Percentiles rank a stretch among this genome's conserved stretches.
These are phyloP conservation scores for Chenopodium quinoa DNA, from an alignment of 148 eudicot species.

Conservation along the genomic window DNA sequence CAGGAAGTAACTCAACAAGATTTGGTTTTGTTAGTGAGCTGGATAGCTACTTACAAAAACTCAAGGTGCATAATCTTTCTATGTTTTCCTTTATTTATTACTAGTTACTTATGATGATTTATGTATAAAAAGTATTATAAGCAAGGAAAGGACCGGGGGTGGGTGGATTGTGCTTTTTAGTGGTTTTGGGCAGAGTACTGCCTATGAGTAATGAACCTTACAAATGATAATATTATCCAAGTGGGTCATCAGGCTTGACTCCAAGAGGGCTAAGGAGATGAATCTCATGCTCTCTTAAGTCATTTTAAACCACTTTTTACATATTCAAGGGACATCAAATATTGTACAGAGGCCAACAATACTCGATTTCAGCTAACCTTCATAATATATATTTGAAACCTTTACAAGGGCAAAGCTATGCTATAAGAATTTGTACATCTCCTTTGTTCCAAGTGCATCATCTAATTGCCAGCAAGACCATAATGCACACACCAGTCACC, in stretches of 20 bases:
- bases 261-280: background rate
- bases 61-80: slow-evolving; percentile 45
- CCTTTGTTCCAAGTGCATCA: background rate
- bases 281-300: background rate
- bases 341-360: background rate
- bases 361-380: background rate
- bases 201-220: background rate
- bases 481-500: background rate
- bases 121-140: background rate
- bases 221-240: background rate
- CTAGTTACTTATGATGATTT: background rate
- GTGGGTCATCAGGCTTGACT: background rate
- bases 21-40: slow-evolving; percentile 55
- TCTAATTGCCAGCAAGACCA: background rate
- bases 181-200: background rate
- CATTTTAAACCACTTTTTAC: background rate
- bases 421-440: background rate
- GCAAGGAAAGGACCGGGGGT: background rate
- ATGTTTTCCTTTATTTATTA: background rate
- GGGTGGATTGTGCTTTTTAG: background rate
- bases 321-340: too few species aligned
- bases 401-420: background rate
- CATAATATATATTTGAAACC: background rate
- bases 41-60: slow-evolving; percentile 56
- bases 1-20: slow-evolving; percentile 47